Evolutionary conservation across 495 filamentous ascomycete genomes (phyloP), one percentile per base, ranked within the genome.

Genomic region (Entonaema liquescens): DNA sequence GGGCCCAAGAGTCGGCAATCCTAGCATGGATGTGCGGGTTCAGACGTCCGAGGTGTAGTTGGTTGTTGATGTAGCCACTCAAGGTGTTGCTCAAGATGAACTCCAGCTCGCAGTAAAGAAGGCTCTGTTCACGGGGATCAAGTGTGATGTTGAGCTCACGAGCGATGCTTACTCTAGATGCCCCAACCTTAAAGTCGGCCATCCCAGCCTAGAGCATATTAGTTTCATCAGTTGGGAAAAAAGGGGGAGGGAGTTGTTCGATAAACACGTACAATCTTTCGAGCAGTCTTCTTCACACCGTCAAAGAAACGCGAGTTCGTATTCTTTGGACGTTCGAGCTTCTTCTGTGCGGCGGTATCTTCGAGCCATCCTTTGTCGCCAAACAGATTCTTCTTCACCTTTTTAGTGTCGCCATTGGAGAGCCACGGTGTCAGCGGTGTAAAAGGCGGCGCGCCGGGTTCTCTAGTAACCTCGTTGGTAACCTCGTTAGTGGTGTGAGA

Each of bases 361-460:
- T 84, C 83, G 1, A 85, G 78, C 82, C 82, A 84, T 19, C 83
- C 83, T n/a, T 81, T 76, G 17, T 83, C 71, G 11, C 83, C 82
- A 33, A 84, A 76, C 55, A 85, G 28, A 3, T 75, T 80, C 78
- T 85, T 85, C 47, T 49, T 47, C 2, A 47, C 54, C 31, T 60
- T 73, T 31, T 59, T 59, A 0, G 38, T 53, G n/a, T 35, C 50
- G 15, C 29, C 55, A 9, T 15, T 25, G 65, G 68, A 67, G 50
- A 75, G 44, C 17, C 54, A 76, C 3, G 74, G 76, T 4, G 74
- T 78, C 23, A 76, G 21, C 0, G 76, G 76, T 0, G 74, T 73
- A 23, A 72, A 76, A 0, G 65, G 73, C 25, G 68, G 53, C 13
- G 55, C n/a, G 3, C 62, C 50, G 13, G 25, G 19, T 40, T 65